Evolutionary conservation across 2,329 filamentous ascomycete species (phyloP), one percentile per base, ranked within the genome.

Genomic region (Cladosporium oxysporum): DNA sequence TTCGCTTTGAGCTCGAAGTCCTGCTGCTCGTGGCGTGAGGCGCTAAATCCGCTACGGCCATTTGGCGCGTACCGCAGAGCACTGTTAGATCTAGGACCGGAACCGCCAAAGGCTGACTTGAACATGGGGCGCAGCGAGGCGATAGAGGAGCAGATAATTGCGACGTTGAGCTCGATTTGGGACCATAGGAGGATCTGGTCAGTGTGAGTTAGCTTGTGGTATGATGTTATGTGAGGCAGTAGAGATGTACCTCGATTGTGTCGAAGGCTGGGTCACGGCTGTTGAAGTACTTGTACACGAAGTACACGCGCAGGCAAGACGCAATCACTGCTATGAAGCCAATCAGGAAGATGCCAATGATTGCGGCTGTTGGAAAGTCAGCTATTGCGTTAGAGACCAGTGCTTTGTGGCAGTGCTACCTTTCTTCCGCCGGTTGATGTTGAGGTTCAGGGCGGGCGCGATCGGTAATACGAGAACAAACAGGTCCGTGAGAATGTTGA

Each of bases 151-250:
- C 37, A 47, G 18, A 50, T 50, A 5, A 61, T 61, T 26, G 58
- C 58, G 37, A 61, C 58, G 58, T 61, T 61, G 26, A 63, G 18
- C 31, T 63, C 61, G 52, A 63, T 57, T 44, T 63, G 61, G 23
- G 37, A 49, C 61, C 61, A 63, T 16, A 63, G 65, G 23, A 72
- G 69, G 33, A 73, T 69, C 69, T 73, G 66, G 3, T 31, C 5
- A 21, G 8, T 18, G 10, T 41, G 33, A 11, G 12, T 58, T 35
- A 58, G 55, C 12, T 23, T 2, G 3, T 21, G 28, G 18, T 33
- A 8, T 21, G 33, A 4, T 7, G 16, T 55, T 29, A 21, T 16
- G 21, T 7, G 14, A 18, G 33, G 4, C 6, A 41, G n/a, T 18
- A 8, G 47, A 11, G 18, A 33, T 29, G 16, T 35, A 61, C 58